A percentile compares a stretch with the other conserved stretches of the same genome.
Evolutionary conservation across 164 flowering plant species (phyloP).

Genomic region (Sedum album): DNA sequence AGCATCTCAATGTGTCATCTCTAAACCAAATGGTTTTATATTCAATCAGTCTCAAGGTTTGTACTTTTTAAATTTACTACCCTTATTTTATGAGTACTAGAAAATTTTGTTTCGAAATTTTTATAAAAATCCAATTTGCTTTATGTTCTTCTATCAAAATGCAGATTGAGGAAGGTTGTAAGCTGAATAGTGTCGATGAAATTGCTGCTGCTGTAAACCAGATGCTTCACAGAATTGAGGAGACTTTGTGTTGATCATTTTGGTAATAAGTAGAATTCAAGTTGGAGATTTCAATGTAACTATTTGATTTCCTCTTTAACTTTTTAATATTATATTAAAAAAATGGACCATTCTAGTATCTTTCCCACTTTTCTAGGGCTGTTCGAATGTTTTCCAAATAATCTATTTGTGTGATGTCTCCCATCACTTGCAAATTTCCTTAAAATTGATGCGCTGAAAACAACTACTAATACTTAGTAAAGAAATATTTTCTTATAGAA

Average conservation of each 20-base stretch:
- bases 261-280: background rate
- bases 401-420: no score
- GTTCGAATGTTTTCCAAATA: no score
- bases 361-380: background rate
- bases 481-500: no score
- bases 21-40: slow-evolving; percentile 53
- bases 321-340: background rate
- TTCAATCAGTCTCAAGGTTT: slow-evolving; percentile 70
- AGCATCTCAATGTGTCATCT: slow-evolving; percentile 74
- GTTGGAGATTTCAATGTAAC: background rate
- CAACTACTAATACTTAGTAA: no score
- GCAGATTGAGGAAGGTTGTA: slow-evolving; percentile 54
- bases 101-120: no score
- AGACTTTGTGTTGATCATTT: background rate
- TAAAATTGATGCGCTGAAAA: no score
- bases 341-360: background rate
- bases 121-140: no score
- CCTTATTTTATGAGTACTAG: background rate
- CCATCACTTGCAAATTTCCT: no score
- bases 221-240: slow-evolving; percentile 31
- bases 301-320: background rate
- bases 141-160: background rate
- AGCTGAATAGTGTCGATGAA: slow-evolving; percentile 44
- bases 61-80: background rate
- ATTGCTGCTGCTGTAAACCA: slow-evolving; percentile 51